Evolutionary conservation across 2,329 filamentous ascomycete genomes (phyloP).

Genomic region (Tolypocladium sp.): DNA sequence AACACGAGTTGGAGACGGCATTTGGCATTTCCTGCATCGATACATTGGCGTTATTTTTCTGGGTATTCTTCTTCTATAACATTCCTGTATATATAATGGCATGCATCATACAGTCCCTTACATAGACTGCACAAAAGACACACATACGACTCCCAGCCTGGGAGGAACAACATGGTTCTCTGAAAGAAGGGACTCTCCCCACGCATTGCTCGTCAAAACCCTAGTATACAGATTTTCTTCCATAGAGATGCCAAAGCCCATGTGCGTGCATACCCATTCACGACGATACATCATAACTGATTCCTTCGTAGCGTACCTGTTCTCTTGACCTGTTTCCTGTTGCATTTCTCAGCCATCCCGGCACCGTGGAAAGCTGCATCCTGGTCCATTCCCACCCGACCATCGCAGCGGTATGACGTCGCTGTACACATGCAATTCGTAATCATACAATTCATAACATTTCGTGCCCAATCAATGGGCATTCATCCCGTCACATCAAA

Average conservation of each 20-base stretch:
- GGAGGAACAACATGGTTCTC: neutral
- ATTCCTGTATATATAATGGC: neutral
- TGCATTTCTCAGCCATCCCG: neutral
- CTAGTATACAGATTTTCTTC: neutral
- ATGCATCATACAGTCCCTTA: neutral
- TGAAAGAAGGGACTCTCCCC: neutral
- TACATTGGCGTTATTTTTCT: neutral
- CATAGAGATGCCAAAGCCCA: neutral
- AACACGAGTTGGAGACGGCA: neutral
- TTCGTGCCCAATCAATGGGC: neutral
- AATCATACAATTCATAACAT: constrained; percentile 2
- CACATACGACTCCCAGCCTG: neutral
- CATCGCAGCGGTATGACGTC: neutral
- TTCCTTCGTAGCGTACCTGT: neutral
- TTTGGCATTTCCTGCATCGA: neutral
- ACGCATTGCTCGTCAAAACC: neutral
- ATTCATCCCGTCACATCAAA: neutral
- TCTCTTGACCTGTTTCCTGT: neutral
- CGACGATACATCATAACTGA: too few species aligned
- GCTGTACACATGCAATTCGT: neutral
- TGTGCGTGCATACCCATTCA: neutral
- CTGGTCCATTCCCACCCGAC: neutral
- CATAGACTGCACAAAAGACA: neutral
- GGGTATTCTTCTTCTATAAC: neutral
- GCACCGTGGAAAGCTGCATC: neutral